Evolutionary conservation across 1,284 basidiomycete genomes (phyloP).

Genomic region (Lentinula novae-zelandiae): DNA sequence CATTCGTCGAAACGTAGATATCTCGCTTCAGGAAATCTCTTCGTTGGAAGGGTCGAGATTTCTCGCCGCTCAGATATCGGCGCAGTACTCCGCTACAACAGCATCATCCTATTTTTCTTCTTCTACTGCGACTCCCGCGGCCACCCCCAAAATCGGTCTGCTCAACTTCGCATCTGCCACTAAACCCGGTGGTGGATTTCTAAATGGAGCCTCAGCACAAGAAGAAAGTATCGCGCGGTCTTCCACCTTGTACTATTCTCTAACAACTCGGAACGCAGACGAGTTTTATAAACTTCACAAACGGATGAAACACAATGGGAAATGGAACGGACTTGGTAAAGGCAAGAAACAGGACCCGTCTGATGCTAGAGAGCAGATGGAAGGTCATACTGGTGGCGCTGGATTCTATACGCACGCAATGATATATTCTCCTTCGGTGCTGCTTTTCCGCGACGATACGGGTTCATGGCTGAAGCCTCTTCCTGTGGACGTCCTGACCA

Average conservation of each 20-base stretch:
- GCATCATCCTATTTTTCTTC: constrained; percentile 11
- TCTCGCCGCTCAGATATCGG: constrained; percentile 17
- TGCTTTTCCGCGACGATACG: constrained; percentile 52
- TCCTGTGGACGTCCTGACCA: constrained; percentile 57
- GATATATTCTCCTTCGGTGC: constrained; percentile 59
- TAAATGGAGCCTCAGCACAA: constrained; percentile 62
- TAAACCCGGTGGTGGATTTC: constrained; percentile 67
- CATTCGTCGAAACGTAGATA: constrained; percentile 19
- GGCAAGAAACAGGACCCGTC: not conserved
- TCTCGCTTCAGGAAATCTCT: constrained; percentile 47
- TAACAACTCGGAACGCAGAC: constrained; percentile 48
- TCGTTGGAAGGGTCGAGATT: constrained; percentile 47
- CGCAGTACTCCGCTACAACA: not conserved
- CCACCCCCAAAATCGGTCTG: constrained; percentile 42
- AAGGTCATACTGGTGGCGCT: not conserved
- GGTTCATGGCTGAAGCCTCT: constrained; percentile 53
- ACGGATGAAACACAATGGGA: constrained; percentile 25
- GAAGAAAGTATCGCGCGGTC: constrained; percentile 72
- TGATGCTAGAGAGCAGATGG: not conserved
- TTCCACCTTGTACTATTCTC: constrained; percentile 57
- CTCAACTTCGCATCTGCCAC: constrained; percentile 71
- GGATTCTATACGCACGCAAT: constrained; percentile 67
- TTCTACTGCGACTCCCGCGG: constrained; percentile 3
- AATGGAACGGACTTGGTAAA: not conserved
- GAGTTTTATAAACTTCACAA: constrained; percentile 57